Base-by-base conservation (phyloP, 768 basidiomycete genomes). In the Termitomyces sp. region DNA sequence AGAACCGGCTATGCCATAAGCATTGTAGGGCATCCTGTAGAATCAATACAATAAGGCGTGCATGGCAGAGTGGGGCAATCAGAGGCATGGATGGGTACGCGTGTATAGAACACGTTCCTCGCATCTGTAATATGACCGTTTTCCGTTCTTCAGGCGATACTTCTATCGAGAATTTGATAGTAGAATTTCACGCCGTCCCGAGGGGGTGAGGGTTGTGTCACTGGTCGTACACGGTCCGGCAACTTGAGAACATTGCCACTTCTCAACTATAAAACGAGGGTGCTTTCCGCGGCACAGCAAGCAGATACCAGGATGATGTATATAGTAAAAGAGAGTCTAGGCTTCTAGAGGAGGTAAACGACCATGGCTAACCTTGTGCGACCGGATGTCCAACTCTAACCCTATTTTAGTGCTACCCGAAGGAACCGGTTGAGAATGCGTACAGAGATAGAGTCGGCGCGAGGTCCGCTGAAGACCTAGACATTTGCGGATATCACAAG, bases 351-450 rank as follows among this genome's bases (percentile, higher is more conserved):
- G 55, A 51, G 49, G 44, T 13, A 37, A 29, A 13, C 31, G 24
- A 20, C 39, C 53, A 41, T 52, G 26, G 22, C 16, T 26, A n/a
- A 24, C 56, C 55, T 31, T 46, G 37, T 37, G 24, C 28, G n/a
- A 41, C 39, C 8, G 9, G 39, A 18, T 41, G 39, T n/a, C 39
- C 20, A 28, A 18, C 42, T 36, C 52, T 37, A 42, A 50, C 39
- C 57, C 52, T 44, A 33, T 53, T 58, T 44, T 28, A 50, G 51
- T 51, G 37, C 52, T 56, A 39, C 51, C 60, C 60, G 60, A 56
- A 49, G 39, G 51, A 52, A 59, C 44, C 57, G 54, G 51, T 58
- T 48, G 7, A 33, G 5, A 46, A 45, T 28, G 51, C 22, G 36
- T 18, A n/a, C n/a, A 51, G 26, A 34, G 18, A 48, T 36, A 45